Evolutionary conservation across 1,284 basidiomycete genomes (phyloP), one percentile per base, ranked within the genome.

Genomic region (Naganishia liquefaciens): DNA sequence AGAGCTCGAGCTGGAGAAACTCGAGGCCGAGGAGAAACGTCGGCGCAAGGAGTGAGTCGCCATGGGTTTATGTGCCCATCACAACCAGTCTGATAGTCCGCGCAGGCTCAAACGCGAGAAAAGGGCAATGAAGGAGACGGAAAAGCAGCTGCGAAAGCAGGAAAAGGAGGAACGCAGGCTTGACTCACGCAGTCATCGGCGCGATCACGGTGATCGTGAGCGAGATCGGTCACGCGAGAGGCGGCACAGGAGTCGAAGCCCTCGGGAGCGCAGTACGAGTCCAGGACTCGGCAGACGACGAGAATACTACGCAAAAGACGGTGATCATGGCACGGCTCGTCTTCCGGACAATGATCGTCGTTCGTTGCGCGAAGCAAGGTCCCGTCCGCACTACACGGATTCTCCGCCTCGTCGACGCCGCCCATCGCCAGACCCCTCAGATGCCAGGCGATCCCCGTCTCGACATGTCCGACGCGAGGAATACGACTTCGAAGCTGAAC

Each of bases 71-170:
- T n/a, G n/a, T n/a, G n/a, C n/a, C n/a, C n/a, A n/a, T n/a, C n/a
- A n/a, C n/a, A 44, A 30, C 28, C 2, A 4, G 1, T 54, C 64
- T 4, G 9, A 19, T 17, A n/a, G 33, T 47, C 23, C n/a, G n/a
- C n/a, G n/a, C n/a, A 76, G 75, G 21, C 44, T 75, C 19, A 63
- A 74, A 39, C 78, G 79, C 55, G 81, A 77, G 46, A 69, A 76
- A 47, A 68, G 74, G 28, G 75, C 74, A 21, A 58, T 72, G 51
- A 75, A 74, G 63, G 71, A 74, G 21, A 73, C 70, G 0, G 77
- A 79, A 53, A 70, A 74, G 42, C 74, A 78, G 61, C 50, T 76
- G 19, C 71, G 73, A 62, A 66, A 75, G 27, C 71, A 75, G 27
- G 74, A 75, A 58, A 76, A 74, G 54, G 74, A 76, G 39, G 52